Base-by-base conservation (phyloP, 2,329 filamentous ascomycete genomes). In the Bipolaris bicolor region DNA sequence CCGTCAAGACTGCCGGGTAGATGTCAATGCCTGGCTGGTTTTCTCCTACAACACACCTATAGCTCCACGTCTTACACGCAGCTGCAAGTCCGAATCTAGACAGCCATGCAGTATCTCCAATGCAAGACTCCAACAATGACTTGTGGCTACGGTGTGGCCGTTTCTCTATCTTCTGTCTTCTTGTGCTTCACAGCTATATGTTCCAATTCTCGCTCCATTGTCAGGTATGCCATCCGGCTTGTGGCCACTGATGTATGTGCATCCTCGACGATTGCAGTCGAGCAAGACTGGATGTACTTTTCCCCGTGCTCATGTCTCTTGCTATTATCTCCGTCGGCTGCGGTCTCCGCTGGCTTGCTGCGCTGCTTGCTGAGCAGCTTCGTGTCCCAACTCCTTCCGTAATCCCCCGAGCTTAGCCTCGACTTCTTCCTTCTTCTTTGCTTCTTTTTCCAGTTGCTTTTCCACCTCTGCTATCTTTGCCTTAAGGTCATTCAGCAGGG, bases 321-420 rank as follows among this genome's bases (percentile, higher is more conserved):
- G 11, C 9, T 20, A 33, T 39, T 67, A 76, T 50, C 74, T 67
- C 55, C 74, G 66, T 45, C 74, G 66, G 58, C 71, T 75, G 48
- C 74, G 56, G 46, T 76, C 74, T 7, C 74, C 74, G 49, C 72
- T 75, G 6, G 74, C 74, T 52, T 76, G 72, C 44, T 76, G 73
- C n/a, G 72, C 69, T 13, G 74, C 74, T 58, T 74, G 71, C 58
- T 74, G 71, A 22, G 73, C 68, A 15, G 73, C 74, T 52, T 75
- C 74, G 39, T 75, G 75, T 24, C 67, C 76, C 58, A 73, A 55
- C 43, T 72, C 73, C 24, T 55, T 67, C 50, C 73, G 62, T 49
- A 76, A 51, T 16, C 58, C 63, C 55, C 73, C 72, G 18, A 76
- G 60, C 50, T 62, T 71, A 26, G 64, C 66, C 49, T 75, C 71